Evolutionary conservation across 805 yeast species (phyloP), one percentile per base, ranked within the genome.

Genomic region (Zygoascus biomembranicola): DNA sequence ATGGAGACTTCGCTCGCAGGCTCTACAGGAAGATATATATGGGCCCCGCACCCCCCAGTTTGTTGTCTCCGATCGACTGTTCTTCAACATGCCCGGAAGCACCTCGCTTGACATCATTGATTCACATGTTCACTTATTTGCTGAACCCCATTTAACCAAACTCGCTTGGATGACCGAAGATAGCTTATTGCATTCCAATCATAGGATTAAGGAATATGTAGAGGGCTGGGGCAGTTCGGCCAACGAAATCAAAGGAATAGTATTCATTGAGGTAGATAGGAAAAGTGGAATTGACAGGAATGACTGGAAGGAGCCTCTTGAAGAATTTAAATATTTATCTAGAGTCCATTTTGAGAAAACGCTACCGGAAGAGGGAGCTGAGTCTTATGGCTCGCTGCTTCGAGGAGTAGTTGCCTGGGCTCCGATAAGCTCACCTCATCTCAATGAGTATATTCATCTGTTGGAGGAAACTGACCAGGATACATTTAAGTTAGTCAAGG

Each of bases 391-490:
- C 16, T 16, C 51, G 37, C 48, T 49, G 43, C 59, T 57, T 32
- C 63, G 61, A 42, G 76, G 65, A 2, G 59, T 73, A 8, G 59
- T 76, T n/a, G 77, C 78, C 1, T 74, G 77, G 77, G 76, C 75
- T 0, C 79, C 80, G 5, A 49, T 74, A 8, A 68, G 71, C 8
- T 53, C 61, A 5, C 54, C 52, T 0, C 57, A 56, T 1, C 45
- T 67, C 3, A 23, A 42, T 5, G 45, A 53, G 42, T 65, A 59
- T 50, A 37, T 60, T 8, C 44, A 45, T 1, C 50, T 51, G 10
- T 28, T 73, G 43, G 53, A 51, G 16, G 41, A 52, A 0, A 51
- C 54, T 1, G 49, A 54, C 10, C 35, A 46, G 13, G 46, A 55
- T 1, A 52, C 53, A 35, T 57, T 59, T 42, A 8, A 19, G 5